Evolutionary conservation across 2,329 filamentous ascomycete species (phyloP), one percentile per base, ranked within the genome.

Genomic region (Neodidymelliopsis sp.): DNA sequence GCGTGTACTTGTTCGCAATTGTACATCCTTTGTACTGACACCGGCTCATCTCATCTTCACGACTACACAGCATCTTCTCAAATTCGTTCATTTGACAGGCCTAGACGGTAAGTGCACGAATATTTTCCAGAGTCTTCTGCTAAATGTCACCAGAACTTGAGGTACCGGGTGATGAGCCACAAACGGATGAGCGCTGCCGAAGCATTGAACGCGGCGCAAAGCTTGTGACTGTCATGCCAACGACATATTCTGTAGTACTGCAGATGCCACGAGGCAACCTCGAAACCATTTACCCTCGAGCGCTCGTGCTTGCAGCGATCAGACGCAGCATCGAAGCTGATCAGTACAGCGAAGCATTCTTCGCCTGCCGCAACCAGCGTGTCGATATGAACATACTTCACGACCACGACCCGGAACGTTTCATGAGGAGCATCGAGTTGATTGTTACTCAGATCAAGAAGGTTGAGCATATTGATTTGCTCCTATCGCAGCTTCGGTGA

Each of bases 371-470:
- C 39, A 93, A 87, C 16, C 95, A 99, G 70, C 85, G 95, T 60
- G 94, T 99, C 1, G 94, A 99, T 66, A 92, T 97, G 88, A 99
- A 99, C 66, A 93, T 99, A 53, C 78, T 99, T 2, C 93, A 96
- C 66, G 94, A 99, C 66, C 90, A 97, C 73, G 85, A 86, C n/a
- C 91, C 93, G 0, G 81, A 86, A 27, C 89, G 95, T 59, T 97
- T 99, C 68, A 81, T 97, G 69, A 77, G 81, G 4, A 89, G 86
- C 57, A 83, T 96, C 9, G 79, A 81, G 0, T 73, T 89, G 0
- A 96, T 99, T 65, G 79, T 97, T 23, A 85, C 91, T 13, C 92
- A 99, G 70, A 80, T 99, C 29, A 85, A 87, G 60, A 91, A 90
- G 56, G 79, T 89, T 10, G 84, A 91, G 27, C 88, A 90, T 56